Evolutionary conservation across 1,284 basidiomycete species (phyloP), one percentile per base, ranked within the genome.

Genomic region (Malassezia cuniculi): DNA sequence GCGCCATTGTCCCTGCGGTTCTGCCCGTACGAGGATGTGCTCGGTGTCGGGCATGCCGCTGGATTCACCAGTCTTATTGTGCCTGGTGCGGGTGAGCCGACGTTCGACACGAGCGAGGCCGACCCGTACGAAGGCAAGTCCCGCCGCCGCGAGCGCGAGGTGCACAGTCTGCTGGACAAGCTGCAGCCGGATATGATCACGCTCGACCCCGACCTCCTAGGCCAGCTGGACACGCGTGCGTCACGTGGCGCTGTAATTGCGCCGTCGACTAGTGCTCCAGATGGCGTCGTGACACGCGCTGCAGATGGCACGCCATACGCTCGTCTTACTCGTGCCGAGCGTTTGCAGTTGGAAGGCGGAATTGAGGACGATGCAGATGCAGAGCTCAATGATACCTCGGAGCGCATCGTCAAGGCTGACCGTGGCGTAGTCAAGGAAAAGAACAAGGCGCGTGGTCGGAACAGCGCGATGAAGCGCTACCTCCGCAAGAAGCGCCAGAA

Each of bases 151-250:
- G 93, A 97, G 72, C 75, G 85, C 48, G 93, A 99, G 69, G 86
- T 97, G 50, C 80, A 82, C 62, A 75, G 73, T 27, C 74, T 97
- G 22, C 70, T 97, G 52, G 90, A 97, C 69, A 97, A 95, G 82
- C 81, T 95, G 48, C 82, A 82, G 70, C 81, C 86, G 3, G 87
- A 94, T 51, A 78, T 93, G 71, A 97, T 99, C 57, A 76, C 83
- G 1, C 74, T 95, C 41, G 85, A 94, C 68, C 78, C 84, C 0
- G 80, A 85, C 41, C 78, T 84, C 27, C 44, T 69, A 7, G 69
- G 69, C 5, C 60, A 66, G 24, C 44, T 51, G 7, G 89, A 76
- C 82, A 89, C 59, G 81, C 86, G 68, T 75, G 78, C 60, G 70
- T 76, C 52, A 71, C 76, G 64, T 74, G 74, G 63, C 31, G 68